phyloP scores from a whole-genome alignment of 495 filamentous ascomycete genomes.

The Neurospora sublineolata region DNA sequence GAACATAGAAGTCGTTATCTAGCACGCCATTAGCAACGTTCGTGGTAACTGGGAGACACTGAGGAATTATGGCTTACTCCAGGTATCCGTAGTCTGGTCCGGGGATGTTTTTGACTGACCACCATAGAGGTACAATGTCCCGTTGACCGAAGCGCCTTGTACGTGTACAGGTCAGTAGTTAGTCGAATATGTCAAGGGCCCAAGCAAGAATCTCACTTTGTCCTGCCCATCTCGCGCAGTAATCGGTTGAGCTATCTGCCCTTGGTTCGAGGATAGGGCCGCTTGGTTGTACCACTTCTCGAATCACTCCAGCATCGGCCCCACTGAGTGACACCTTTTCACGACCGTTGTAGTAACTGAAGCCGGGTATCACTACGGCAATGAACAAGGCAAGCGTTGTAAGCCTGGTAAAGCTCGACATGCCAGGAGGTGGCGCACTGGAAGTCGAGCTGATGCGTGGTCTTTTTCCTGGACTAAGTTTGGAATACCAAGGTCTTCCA shows the following conservation, averaged over 20 bases:
- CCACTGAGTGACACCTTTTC: slow-evolving; percentile 24
- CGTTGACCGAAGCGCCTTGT: slow-evolving; percentile 48
- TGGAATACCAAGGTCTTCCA: slow-evolving; percentile 27
- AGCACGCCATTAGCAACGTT: slow-evolving; percentile 13
- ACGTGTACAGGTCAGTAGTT: slow-evolving; percentile 3
- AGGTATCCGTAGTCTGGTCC: slow-evolving; percentile 46
- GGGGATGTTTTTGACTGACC: slow-evolving; percentile 43
- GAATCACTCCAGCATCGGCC: slow-evolving; percentile 36
- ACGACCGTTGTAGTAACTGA: slow-evolving; percentile 29
- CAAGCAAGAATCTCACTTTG: slow-evolving; percentile 36
- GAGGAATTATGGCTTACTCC: slow-evolving; percentile 41
- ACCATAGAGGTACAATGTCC: slow-evolving; percentile 66
- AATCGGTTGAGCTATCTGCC: slow-evolving; percentile 37
- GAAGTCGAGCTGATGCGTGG: slow-evolving; percentile 31
- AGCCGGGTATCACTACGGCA: slow-evolving; percentile 38
- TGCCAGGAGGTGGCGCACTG: slow-evolving; percentile 28
- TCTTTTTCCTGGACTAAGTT: slow-evolving; percentile 22
- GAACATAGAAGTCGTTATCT: slow-evolving; percentile 59
- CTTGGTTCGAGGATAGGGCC: slow-evolving; percentile 25
- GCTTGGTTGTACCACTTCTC: slow-evolving; percentile 9
- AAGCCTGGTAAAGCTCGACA: slow-evolving; percentile 28
- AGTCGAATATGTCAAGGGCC: not conserved
- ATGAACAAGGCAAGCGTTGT: slow-evolving; percentile 42
- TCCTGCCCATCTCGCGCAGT: slow-evolving; percentile 58
- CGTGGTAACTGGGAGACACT: not conserved